Evolutionary conservation across 2,329 filamentous ascomycete genomes (phyloP), one percentile per base, ranked within the genome.

Genomic region (Thermochaetoides dissita): DNA sequence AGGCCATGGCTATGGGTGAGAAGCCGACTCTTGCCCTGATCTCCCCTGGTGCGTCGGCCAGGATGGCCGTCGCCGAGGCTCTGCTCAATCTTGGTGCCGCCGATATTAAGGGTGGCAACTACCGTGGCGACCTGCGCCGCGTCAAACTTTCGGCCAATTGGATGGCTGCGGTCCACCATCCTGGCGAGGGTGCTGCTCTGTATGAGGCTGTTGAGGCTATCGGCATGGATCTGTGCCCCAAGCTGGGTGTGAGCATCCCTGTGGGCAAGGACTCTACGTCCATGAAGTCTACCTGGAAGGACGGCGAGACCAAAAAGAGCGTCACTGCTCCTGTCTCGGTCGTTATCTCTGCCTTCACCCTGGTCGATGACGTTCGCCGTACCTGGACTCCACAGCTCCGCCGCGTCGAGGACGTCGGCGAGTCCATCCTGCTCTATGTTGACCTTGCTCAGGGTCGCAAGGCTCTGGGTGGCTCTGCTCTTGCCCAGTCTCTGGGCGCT

Each of bases 201-300:
- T 96, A 94, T 56, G 86, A 95, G 61, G 91, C 88, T 30, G 91
- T 95, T 2, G 76, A 94, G 58, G 87, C 89, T 8, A 87, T 95
- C 44, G 88, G 88, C 38, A 81, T 94, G 76, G 83, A 94, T 38
- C 69, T 98, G 7, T 98, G 91, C 62, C 87, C 87, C 2, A 72
- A 83, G 53, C 71, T 96, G n/a, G 86, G 84, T 31, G 78, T 98
- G 47, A 86, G 83, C 44, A 96, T 98, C 46, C 91, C 91, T 4
- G 91, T 96, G 7, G 91, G 91, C 42, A 96, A 98, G 64, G 91
- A 98, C 61, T 96, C 89, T 0, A 94, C 93, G 63, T 95, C 88
- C 3, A 96, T 98, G 91, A 95, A 95, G 69, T 89, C 93, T 55
- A 86, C 86, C 43, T 96, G 91, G 91, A 82, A 78, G 56, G 83